phyloP scores from a whole-genome alignment of 331 rosid species.

The Malus hybrid region DNA sequence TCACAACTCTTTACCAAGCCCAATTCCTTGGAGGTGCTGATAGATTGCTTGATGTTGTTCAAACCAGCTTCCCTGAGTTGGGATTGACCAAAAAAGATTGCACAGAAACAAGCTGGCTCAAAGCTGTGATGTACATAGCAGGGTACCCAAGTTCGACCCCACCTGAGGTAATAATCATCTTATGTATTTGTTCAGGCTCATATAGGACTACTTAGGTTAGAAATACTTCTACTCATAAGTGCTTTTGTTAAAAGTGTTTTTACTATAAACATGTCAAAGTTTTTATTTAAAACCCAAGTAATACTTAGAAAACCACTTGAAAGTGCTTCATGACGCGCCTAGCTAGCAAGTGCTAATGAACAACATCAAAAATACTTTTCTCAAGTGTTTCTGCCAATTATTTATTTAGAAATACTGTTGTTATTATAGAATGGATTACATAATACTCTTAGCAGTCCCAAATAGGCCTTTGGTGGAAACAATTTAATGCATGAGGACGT shows the following conservation, averaged over 20 bases:
- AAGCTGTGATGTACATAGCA: conserved; percentile 53
- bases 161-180: conserved; percentile 25
- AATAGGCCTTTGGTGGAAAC: not conserved
- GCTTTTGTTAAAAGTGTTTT: not conserved
- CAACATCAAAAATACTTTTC: too few species aligned
- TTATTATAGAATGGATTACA: too few species aligned
- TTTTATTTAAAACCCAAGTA: not conserved
- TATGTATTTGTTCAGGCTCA: too few species aligned
- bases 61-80: conserved; percentile 56
- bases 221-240: not conserved
- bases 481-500: not conserved
- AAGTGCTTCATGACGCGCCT: not conserved
- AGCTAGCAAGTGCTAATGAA: not conserved
- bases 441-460: not conserved
- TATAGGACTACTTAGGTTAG: too few species aligned
- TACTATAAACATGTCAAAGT: not conserved
- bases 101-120: conserved; percentile 65
- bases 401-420: not conserved
- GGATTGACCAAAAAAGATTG: conserved; percentile 51
- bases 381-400: too few species aligned
- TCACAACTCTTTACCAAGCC: conserved; percentile 46
- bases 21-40: conserved; percentile 57
- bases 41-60: conserved; percentile 44
- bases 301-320: not conserved
- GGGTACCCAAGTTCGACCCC: conserved; percentile 50